Evolutionary conservation across 176 grass and related monocot genomes (phyloP).

Genomic region (Microstegium vimineum): DNA sequence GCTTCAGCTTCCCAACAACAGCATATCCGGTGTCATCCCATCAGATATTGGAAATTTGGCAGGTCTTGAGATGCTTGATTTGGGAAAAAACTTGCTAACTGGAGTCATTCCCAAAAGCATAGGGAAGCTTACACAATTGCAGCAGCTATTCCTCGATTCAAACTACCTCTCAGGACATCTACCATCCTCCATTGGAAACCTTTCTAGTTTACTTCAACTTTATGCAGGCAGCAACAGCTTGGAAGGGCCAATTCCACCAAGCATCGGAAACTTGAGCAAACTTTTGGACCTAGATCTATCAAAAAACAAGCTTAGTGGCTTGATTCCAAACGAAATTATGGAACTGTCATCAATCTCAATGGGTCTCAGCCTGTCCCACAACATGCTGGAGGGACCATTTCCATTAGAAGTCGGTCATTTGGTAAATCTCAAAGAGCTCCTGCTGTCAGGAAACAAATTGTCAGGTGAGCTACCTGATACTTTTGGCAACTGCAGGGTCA

Average conservation of each 20-base stretch:
- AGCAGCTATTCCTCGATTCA: neutral
- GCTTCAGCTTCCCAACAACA: neutral
- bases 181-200: neutral
- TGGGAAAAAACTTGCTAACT: neutral
- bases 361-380: conserved; percentile 20
- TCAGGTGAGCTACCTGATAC: too few relatives aligned
- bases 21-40: neutral
- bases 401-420: too few relatives aligned
- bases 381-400: too few relatives aligned
- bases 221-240: neutral
- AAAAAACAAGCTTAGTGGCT: too few relatives aligned
- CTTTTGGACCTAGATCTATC: too few relatives aligned
- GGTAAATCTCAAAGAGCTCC: too few relatives aligned
- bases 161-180: neutral
- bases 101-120: conserved; percentile 17
- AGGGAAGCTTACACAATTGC: conserved; percentile 6
- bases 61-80: neutral
- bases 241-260: neutral
- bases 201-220: neutral
- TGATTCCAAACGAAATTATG: conserved; percentile 25
- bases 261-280: too few relatives aligned
- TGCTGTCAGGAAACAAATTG: too few relatives aligned
- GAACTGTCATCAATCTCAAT: neutral
- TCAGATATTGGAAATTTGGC: neutral
- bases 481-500: too few relatives aligned